Evolutionary conservation across 768 basidiomycete species (phyloP), one percentile per base, ranked within the genome.

Genomic region (Ephemerocybe angulata): DNA sequence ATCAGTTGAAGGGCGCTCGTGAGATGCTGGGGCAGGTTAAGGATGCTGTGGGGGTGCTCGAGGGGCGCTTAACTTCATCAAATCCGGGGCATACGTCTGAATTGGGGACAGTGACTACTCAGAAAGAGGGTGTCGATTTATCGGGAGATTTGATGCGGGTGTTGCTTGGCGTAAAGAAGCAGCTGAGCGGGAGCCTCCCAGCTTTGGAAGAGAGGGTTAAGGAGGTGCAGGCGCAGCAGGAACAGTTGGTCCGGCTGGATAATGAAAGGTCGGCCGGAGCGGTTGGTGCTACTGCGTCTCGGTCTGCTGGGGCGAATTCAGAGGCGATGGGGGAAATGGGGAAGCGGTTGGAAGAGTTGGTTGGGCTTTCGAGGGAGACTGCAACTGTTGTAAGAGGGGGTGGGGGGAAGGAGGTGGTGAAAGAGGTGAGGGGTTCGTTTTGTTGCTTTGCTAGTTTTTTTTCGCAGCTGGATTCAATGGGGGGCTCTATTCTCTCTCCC

Each of bases 161-260:
- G 52, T 59, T 81, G 35, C 75, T 73, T 27, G 75, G 68, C 15
- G 65, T 82, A 38, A 68, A 72, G 49, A 50, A 53, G 2, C 73
- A 72, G n/a, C 60, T 85, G 50, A 68, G 67, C 12, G 62, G 62
- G 7, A 67, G 76, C 31, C 63, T 77, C 31, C 72, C 75, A 11
- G 55, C 66, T 5, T 59, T 81, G 33, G 53, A 70, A 24, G 66
- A 65, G 29, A 73, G 68, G 52, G 61, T 74, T 25, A 27, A 50
- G 13, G 47, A 56, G 31, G 33, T 54, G 4, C 25, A n/a, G 6
- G 30, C 21, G 2, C n/a, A 31, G 27, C 28, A 19, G 42, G n/a
- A 46, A 43, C 24, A 25, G 22, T 22, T 35, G n/a, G n/a, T 2
- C 24, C 27, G 21, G 42, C 42, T 44, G 21, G 24, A 12, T 25